Evolutionary conservation across 805 yeast genomes (phyloP).

Genomic region (Nakazawaea siamensis): DNA sequence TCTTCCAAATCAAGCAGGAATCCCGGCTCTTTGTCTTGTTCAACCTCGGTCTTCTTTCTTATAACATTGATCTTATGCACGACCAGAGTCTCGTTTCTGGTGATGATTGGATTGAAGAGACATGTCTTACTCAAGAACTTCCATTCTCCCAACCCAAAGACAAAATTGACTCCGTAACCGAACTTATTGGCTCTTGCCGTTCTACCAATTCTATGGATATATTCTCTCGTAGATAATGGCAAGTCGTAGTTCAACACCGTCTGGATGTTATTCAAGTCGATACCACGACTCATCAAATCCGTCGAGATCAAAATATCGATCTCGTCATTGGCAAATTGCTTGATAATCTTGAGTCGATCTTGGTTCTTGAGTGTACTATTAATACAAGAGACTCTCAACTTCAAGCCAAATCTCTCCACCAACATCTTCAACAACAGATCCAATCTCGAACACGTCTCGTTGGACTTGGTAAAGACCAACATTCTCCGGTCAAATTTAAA

Average conservation of each 20-base stretch:
- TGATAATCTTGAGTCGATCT: constrained; percentile 48
- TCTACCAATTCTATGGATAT: constrained; percentile 94
- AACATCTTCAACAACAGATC: constrained; percentile 49
- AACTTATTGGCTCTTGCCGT: constrained; percentile 85
- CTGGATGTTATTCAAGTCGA: constrained; percentile 64
- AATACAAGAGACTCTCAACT: constrained; percentile 31
- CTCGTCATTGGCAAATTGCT: constrained; percentile 47
- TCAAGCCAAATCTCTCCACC: constrained; percentile 15
- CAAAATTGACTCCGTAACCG: constrained; percentile 70
- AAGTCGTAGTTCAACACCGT: constrained; percentile 85
- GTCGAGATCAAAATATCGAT: constrained; percentile 63
- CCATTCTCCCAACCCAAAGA: constrained; percentile 73
- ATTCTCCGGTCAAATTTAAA: constrained; percentile 24
- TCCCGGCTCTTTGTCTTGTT: constrained; percentile 11
- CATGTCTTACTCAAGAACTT: constrained; percentile 49
- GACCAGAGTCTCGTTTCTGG: constrained; percentile 30
- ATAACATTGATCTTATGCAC: constrained; percentile 25
- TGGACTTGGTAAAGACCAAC: constrained; percentile 64
- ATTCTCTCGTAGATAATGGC: constrained; percentile 84
- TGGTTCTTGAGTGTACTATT: constrained; percentile 50
- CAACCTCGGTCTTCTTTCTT: constrained; percentile 12
- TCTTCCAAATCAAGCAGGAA: constrained; percentile 25
- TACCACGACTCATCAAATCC: constrained; percentile 93
- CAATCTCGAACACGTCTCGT: constrained; percentile 81
- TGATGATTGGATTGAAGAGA: constrained; percentile 40